Percentiles rank a stretch among this genome's conserved stretches.
phyloP scores from a whole-genome alignment of 352 stramenopile genomes.

The Pilasporangium apinafurcum region DNA sequence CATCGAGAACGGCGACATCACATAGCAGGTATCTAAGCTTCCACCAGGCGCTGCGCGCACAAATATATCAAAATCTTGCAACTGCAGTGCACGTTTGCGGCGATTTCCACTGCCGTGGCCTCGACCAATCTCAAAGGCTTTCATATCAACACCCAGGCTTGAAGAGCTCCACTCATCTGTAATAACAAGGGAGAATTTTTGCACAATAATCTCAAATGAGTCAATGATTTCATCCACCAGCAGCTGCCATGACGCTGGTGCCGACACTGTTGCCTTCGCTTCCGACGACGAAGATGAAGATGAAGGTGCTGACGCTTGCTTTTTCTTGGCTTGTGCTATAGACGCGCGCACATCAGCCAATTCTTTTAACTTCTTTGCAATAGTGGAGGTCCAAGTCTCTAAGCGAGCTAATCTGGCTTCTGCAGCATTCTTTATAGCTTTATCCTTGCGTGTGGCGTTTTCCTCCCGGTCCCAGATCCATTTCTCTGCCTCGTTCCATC shows the following conservation, averaged over 20 bases:
- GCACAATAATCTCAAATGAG: conserved; percentile 53
- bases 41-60: too few species aligned
- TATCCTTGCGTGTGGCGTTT: conserved; percentile 46
- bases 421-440: conserved; percentile 51
- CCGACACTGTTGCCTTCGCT: conserved; percentile 3
- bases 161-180: conserved; percentile 48
- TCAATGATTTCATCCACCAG: conserved; percentile 64
- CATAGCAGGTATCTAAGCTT: conserved; percentile 32
- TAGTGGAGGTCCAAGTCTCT: conserved; percentile 46
- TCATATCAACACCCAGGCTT: conserved; percentile 48
- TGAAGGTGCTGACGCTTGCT: too few species aligned
- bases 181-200: conserved; percentile 44
- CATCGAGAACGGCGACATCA: conserved; percentile 50
- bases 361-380: conserved; percentile 62
- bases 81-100: conserved; percentile 37
- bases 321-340: conserved; percentile 24
- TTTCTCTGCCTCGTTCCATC: conserved; percentile 57
- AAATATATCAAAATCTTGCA: conserved; percentile 66
- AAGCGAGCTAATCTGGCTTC: conserved; percentile 35
- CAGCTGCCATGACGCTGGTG: conserved; percentile 46
- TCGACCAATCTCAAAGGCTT: conserved; percentile 53
- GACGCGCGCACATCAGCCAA: conserved; percentile 26
- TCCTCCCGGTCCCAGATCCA: conserved; percentile 72
- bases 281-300: conserved; percentile 3
- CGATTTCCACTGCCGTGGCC: conserved; percentile 16